These are phyloP conservation scores for Cinnamomum micranthum DNA, from an alignment of 164 flowering plant species.

Conservation along the genomic window DNA sequence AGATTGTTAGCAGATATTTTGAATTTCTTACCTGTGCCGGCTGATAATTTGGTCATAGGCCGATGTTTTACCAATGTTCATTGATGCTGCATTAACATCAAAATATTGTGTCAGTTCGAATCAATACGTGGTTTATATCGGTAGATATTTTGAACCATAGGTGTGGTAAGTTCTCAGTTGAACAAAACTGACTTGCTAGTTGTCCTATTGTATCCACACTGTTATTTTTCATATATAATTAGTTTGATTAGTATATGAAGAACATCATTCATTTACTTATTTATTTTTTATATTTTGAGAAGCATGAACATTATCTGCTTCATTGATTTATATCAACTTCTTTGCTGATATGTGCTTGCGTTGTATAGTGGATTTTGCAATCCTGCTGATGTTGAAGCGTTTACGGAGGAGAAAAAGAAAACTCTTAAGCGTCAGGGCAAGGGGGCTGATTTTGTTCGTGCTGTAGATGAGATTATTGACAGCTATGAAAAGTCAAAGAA, in stretches of 20 bases:
- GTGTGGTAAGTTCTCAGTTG: no score
- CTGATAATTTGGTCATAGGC: no score
- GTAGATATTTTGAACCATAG: no score
- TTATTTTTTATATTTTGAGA: no score
- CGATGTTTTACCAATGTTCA: no score
- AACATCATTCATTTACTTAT: neutral
- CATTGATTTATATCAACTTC: neutral
- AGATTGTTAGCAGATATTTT: no score
- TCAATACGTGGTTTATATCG: no score
- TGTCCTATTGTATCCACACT: neutral
- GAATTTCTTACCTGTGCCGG: no score
- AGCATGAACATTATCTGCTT: neutral
- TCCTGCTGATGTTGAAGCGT: slow-evolving; percentile 92
- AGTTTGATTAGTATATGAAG: neutral
- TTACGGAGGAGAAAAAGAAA: slow-evolving; percentile 92
- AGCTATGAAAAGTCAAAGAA: slow-evolving; percentile 67
- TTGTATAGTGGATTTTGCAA: slow-evolving; percentile 85
- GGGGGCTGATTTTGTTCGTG: slow-evolving; percentile 94
- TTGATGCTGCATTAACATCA: no score
- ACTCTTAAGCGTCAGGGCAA: slow-evolving; percentile 77
- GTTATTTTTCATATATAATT: neutral
- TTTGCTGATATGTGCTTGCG: slow-evolving; percentile 4
- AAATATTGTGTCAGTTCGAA: no score
- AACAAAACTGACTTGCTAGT: no score
- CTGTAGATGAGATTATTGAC: slow-evolving; percentile 84